phyloP scores from a whole-genome alignment of 345 rosid species.

The Dipteronia sinensis region DNA sequence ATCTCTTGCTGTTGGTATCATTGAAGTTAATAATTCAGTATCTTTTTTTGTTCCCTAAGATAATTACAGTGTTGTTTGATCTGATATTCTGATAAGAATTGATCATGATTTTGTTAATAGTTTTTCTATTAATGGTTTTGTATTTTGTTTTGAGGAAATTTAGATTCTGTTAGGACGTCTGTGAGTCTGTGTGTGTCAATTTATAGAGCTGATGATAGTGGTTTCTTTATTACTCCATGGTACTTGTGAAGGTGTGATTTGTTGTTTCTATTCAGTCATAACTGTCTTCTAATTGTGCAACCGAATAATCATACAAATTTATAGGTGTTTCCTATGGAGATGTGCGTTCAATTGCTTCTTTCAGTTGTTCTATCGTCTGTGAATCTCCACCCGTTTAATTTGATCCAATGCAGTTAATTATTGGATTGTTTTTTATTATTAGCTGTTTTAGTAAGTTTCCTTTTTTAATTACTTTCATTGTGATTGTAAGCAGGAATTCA shows the following conservation, averaged over 20 bases:
- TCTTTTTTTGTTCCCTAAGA: background rate
- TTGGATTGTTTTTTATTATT: conserved; percentile 6
- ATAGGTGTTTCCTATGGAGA: too few species aligned
- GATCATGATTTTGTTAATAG: background rate
- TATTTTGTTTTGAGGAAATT: background rate
- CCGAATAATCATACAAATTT: background rate
- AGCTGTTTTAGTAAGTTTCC: background rate
- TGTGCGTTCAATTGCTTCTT: background rate
- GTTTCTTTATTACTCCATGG: background rate
- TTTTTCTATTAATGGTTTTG: background rate
- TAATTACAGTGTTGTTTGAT: background rate
- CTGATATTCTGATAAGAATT: background rate
- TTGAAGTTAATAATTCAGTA: background rate
- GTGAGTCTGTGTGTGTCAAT: background rate
- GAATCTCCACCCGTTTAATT: background rate
- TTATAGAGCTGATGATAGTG: background rate
- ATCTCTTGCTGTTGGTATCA: too few species aligned
- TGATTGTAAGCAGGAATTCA: background rate
- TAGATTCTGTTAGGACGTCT: background rate
- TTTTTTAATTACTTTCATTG: background rate
- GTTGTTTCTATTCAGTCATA: conserved; percentile 11
- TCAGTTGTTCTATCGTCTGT: background rate
- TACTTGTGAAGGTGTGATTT: background rate
- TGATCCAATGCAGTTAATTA: background rate
- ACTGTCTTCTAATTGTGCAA: background rate